These are phyloP conservation scores for Kodamaea sp. DNA, from an alignment of 1,139 yeast genomes.

Conservation along the genomic window DNA sequence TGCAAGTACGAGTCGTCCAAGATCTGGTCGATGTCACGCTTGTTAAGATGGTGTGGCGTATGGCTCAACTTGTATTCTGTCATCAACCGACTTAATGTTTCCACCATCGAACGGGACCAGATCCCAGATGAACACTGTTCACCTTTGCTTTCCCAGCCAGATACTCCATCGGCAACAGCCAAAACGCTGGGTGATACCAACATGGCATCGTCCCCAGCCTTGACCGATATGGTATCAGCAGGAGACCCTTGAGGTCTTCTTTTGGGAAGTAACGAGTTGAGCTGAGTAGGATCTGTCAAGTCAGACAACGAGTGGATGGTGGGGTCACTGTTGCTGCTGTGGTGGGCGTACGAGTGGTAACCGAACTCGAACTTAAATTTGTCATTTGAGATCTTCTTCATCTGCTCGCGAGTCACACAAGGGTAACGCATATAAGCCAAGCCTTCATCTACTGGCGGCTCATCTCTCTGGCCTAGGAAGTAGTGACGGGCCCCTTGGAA, in stretches of 20 bases:
- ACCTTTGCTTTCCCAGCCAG: constrained; percentile 55
- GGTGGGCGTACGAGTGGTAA: constrained; percentile 52
- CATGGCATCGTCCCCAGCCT: constrained; percentile 67
- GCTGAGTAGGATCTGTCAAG: constrained; percentile 50
- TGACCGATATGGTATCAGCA: constrained; percentile 51
- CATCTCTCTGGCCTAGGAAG: constrained; percentile 26
- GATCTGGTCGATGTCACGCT: constrained; percentile 46
- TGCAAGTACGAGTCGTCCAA: constrained; percentile 54
- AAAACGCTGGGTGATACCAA: constrained; percentile 55
- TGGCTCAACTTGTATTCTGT: constrained; percentile 47
- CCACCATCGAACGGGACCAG: constrained; percentile 59
- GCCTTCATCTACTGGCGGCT: constrained; percentile 21
- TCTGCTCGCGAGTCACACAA: constrained; percentile 41
- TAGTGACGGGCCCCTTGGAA: constrained; percentile 31
- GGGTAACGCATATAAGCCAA: constrained; percentile 48
- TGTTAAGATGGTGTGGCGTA: constrained; percentile 44
- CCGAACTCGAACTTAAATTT: constrained; percentile 47
- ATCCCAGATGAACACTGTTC: constrained; percentile 49
- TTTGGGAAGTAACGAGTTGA: constrained; percentile 49
- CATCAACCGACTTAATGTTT: constrained; percentile 51
- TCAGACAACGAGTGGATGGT: constrained; percentile 53
- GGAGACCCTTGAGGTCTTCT: constrained; percentile 58
- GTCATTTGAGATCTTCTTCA: constrained; percentile 37
- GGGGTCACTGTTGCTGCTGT: constrained; percentile 41
- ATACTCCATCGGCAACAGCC: constrained; percentile 64